These are phyloP conservation scores for Macaranga tanarius DNA, from an alignment of 441 rosid genomes.

Conservation along the genomic window DNA sequence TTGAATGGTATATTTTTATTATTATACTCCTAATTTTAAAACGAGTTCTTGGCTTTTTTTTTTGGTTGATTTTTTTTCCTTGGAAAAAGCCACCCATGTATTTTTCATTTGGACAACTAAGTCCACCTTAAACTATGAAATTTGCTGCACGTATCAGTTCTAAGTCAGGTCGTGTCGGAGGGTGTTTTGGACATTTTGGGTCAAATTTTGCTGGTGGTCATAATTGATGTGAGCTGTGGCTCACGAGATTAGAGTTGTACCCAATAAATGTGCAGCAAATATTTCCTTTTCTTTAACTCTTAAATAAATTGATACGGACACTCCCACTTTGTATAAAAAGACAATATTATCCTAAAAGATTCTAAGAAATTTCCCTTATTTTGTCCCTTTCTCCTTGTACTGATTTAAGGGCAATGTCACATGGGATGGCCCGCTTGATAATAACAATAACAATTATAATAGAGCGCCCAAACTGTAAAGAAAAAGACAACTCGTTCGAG, in stretches of 20 bases:
- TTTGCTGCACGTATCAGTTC: background rate
- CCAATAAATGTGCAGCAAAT: constrained; percentile 31
- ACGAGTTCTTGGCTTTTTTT: background rate
- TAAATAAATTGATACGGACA: background rate
- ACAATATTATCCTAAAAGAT: constrained; percentile 16
- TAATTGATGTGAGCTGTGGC: constrained; percentile 48
- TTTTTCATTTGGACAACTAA: constrained; percentile 29
- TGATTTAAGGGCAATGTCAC: constrained; percentile 1
- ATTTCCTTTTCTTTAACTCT: background rate
- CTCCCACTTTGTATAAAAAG: background rate
- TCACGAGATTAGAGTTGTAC: constrained; percentile 42
- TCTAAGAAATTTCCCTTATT: background rate
- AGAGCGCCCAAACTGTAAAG: background rate
- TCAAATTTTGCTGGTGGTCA: background rate
- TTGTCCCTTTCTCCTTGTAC: background rate
- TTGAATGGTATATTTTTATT: constrained; percentile 33
- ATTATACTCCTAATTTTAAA: constrained; percentile 25
- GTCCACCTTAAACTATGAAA: constrained; percentile 24
- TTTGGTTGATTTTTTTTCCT: background rate
- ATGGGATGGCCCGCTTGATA: constrained; percentile 20
- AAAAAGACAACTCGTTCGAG: constrained; percentile 16
- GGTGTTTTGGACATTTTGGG: constrained; percentile 32
- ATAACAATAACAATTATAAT: background rate
- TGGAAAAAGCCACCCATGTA: background rate
- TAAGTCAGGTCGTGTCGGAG: constrained; percentile 10